phyloP scores from a whole-genome alignment of 1,139 yeast genomes.

The Taphrina wiesneri region DNA sequence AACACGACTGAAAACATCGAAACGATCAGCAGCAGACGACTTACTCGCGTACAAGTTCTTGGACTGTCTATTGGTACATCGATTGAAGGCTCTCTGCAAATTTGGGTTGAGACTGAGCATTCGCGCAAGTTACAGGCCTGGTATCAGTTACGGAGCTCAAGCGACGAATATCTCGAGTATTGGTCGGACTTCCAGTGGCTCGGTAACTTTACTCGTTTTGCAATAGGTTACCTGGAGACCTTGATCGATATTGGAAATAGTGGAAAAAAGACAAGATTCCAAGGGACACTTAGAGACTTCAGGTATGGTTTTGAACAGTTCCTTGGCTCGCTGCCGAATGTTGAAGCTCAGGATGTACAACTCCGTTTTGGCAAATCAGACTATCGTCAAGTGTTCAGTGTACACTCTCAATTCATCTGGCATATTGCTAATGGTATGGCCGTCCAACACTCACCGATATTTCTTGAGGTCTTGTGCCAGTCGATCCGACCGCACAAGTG shows the following conservation, averaged over 20 bases:
- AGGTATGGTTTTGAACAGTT: neutral
- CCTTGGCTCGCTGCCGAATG: neutral
- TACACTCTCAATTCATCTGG: neutral
- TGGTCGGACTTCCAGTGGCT: constrained; percentile 1
- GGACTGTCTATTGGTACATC: neutral
- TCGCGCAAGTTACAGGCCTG: neutral
- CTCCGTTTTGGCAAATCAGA: neutral
- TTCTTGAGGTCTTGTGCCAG: neutral
- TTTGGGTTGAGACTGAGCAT: neutral
- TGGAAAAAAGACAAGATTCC: neutral
- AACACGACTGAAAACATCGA: neutral
- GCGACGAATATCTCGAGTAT: neutral
- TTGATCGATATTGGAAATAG: neutral
- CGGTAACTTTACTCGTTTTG: neutral
- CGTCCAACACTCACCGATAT: neutral
- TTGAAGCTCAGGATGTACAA: neutral
- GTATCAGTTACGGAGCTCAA: neutral
- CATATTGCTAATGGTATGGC: neutral
- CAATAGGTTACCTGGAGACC: constrained; percentile 2
- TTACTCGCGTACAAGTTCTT: neutral
- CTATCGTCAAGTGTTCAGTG: neutral
- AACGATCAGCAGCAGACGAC: neutral
- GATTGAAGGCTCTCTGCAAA: neutral
- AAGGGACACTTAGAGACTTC: neutral
- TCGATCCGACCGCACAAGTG: neutral